Evolutionary conservation across 805 yeast species (phyloP).

Genomic region (Suhomyces tanzawaensis): DNA sequence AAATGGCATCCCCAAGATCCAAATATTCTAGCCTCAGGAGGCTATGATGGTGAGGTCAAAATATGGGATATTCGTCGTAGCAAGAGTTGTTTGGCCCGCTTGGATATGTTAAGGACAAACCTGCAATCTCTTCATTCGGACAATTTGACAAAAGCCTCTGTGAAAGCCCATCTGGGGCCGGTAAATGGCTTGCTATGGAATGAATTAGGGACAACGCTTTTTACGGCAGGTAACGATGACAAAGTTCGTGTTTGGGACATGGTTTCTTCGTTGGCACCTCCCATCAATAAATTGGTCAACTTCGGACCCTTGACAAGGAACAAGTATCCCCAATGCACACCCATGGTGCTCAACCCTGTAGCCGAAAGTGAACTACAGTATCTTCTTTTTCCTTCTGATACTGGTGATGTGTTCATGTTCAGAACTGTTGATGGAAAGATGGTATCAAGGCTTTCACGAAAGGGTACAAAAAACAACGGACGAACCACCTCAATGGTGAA

Average conservation of each 20-base stretch:
- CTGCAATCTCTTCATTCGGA: conserved; percentile 14
- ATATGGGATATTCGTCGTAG: conserved; percentile 85
- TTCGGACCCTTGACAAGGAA: conserved; percentile 79
- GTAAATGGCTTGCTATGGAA: conserved; percentile 82
- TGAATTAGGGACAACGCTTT: conserved; percentile 57
- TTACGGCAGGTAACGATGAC: conserved; percentile 78
- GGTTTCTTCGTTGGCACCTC: conserved; percentile 33
- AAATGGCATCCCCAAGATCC: conserved; percentile 73
- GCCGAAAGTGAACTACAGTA: conserved; percentile 55
- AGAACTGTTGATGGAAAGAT: conserved; percentile 61
- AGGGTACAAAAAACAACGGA: conserved; percentile 36
- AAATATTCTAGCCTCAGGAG: conserved; percentile 71
- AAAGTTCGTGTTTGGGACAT: conserved; percentile 78
- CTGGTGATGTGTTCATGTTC: conserved; percentile 63
- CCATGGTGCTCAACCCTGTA: conserved; percentile 51
- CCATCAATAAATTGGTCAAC: conserved; percentile 61
- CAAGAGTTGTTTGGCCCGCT: conserved; percentile 56
- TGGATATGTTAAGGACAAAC: conserved; percentile 55
- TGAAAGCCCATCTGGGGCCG: conserved; percentile 71
- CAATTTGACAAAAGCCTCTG: conserved; percentile 31
- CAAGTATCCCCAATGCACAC: conserved; percentile 47
- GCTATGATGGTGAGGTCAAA: conserved; percentile 74
- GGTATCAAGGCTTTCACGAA: conserved; percentile 52
- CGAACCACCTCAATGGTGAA: conserved; percentile 54
- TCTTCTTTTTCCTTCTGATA: conserved; percentile 71